Evolutionary conservation across 208 protist species (phyloP).

Genomic region (Leptomonas pyrrhocoris): DNA sequence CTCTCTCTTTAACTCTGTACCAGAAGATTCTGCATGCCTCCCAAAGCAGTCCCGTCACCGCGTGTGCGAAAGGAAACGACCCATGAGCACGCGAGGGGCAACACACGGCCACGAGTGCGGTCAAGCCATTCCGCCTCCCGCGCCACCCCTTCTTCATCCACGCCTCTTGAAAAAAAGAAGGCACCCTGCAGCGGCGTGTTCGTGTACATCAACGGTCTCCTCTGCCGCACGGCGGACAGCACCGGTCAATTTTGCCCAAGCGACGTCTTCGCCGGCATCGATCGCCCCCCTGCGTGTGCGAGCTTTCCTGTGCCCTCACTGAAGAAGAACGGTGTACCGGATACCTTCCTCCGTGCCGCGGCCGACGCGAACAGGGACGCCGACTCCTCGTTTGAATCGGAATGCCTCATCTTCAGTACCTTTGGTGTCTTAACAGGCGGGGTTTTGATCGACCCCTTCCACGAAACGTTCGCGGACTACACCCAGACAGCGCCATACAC

Average conservation of each 20-base stretch:
- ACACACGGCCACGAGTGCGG: not conserved
- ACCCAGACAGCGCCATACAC: slow-evolving; percentile 37
- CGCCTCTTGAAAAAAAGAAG: not conserved
- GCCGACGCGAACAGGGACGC: not conserved
- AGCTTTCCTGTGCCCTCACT: slow-evolving; percentile 5
- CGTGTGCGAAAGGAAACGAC: not conserved
- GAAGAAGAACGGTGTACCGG: not conserved
- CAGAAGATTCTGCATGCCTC: not conserved
- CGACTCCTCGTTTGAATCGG: slow-evolving; percentile 17
- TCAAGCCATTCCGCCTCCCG: not conserved
- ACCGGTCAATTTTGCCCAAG: slow-evolving; percentile 58
- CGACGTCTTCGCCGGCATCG: slow-evolving; percentile 67
- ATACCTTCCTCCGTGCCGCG: not conserved
- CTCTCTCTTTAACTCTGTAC: no score
- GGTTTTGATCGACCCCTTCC: slow-evolving; percentile 54
- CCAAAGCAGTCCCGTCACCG: not conserved
- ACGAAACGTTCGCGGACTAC: slow-evolving; percentile 52
- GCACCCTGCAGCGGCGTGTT: slow-evolving; percentile 33
- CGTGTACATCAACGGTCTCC: slow-evolving; percentile 71
- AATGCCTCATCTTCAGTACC: slow-evolving; percentile 63
- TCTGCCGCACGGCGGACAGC: slow-evolving; percentile 61
- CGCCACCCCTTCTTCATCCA: not conserved
- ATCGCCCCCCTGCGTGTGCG: slow-evolving; percentile 12
- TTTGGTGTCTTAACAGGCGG: slow-evolving; percentile 70
- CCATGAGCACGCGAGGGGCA: not conserved